phyloP scores from a whole-genome alignment of 352 stramenopile species.

The Phytopythium kandeliae region DNA sequence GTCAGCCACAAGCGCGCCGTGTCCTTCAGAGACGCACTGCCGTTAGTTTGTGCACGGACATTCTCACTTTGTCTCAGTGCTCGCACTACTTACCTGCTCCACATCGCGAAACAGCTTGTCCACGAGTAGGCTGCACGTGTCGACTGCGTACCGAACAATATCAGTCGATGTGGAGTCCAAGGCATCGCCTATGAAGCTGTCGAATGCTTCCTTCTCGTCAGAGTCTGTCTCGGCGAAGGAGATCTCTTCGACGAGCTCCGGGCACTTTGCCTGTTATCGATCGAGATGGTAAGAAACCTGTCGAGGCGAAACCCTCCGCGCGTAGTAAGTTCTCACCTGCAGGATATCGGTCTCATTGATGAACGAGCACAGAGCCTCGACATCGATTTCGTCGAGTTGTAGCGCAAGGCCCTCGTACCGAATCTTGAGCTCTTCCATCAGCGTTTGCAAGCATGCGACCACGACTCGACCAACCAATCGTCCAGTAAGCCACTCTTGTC shows the following conservation, averaged over 20 bases:
- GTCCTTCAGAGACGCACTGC: constrained; percentile 24
- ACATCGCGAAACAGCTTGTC: constrained; percentile 78
- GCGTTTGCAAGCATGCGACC: constrained; percentile 53
- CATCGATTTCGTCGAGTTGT: constrained; percentile 38
- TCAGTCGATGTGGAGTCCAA: constrained; percentile 74
- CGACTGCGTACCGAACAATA: constrained; percentile 69
- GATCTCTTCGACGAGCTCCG: constrained; percentile 77
- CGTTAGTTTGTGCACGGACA: neutral
- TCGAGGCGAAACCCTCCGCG: neutral
- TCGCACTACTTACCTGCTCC: constrained; percentile 38
- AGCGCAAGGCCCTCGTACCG: constrained; percentile 54
- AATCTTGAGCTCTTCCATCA: constrained; percentile 73
- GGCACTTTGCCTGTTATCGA: constrained; percentile 55
- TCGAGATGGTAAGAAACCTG: too few species aligned
- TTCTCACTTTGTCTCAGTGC: neutral
- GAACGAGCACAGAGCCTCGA: constrained; percentile 80
- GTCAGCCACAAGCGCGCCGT: constrained; percentile 71
- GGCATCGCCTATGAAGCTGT: constrained; percentile 66
- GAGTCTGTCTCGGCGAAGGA: constrained; percentile 69
- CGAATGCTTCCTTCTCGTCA: constrained; percentile 73
- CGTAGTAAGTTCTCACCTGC: constrained; percentile 28
- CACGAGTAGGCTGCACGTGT: constrained; percentile 58
- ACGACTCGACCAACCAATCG: constrained; percentile 60
- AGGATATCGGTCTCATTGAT: constrained; percentile 83
- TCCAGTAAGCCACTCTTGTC: constrained; percentile 74